Base-by-base conservation (phyloP, 2,329 filamentous ascomycete genomes). In the Hypoxylon sp. region DNA sequence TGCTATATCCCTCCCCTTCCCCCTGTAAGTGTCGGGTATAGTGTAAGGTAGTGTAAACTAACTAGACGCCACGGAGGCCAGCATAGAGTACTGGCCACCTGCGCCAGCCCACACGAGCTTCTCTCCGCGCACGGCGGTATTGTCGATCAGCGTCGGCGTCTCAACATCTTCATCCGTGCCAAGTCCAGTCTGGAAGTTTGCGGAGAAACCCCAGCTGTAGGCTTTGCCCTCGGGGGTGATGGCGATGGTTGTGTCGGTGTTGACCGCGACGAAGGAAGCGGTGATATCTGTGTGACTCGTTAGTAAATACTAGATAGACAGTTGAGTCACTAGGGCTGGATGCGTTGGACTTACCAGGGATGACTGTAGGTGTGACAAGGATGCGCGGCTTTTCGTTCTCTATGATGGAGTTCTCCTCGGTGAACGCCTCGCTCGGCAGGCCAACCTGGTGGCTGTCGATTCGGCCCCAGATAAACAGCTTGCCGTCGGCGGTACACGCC, bases 151-250 rank as follows among this genome's bases (percentile, higher is more conserved):
- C 1, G 89, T 92, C 0, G 91, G 89, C 17, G 86, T 82, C 53
- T 86, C 82, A 19, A 93, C 83, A 71, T 92, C 90, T 62, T 92
- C 89, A 42, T 86, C 85, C 2, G 87, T 90, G 42, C 92, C 92
- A 69, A 90, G 90, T 6, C 93, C 93, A 5, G 92, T 94, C 80
- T 94, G 92, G 78, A 93, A 94, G 75, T 91, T 93, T 65, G 87
- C 88, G 3, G 88, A 92, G 82, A 96, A 95, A 8, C 93, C 93
- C 92, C 92, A 96, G 1, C 89, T 89, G 80, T 89, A 94, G 13
- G 89, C 91, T 74, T 89, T 88, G 68, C 93, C 93, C 42, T 92
- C 87, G 52, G 84, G 84, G 69, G 89, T 89, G 73, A 96, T 85
- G 48, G 89, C 91, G 68, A 96, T 89, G 73, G 86, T 91, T 80